Conservation (phyloP, 129 eudicot species). For the Lonicera japonica region DNA sequence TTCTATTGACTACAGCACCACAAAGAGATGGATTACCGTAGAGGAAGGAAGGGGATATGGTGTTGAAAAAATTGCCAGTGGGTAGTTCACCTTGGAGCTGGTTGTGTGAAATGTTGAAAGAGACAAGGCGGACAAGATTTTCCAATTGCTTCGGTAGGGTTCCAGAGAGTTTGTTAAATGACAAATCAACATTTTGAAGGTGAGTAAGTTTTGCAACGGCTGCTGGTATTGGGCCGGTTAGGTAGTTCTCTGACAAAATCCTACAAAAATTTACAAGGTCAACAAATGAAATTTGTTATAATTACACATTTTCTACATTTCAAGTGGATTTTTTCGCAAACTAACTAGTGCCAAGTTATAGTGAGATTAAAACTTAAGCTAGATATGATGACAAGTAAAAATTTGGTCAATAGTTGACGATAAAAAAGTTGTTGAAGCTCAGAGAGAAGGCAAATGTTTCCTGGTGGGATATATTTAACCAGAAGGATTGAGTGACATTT, state of each 20-base stretch:
- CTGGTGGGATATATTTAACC: not conserved
- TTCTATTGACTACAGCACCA: conserved; percentile 63
- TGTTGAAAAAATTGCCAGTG: conserved; percentile 79
- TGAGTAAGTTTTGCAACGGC: conserved; percentile 52
- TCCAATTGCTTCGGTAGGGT: conserved; percentile 72
- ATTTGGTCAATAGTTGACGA: no score
- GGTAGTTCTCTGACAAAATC: conserved; percentile 51
- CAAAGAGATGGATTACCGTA: conserved; percentile 76
- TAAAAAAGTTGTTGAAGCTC: not conserved
- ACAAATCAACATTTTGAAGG: conserved; percentile 68
- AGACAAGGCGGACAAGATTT: conserved; percentile 58
- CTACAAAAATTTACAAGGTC: conserved; percentile 30
- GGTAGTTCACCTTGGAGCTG: conserved; percentile 90
- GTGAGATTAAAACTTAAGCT: not conserved
- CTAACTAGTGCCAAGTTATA: no score
- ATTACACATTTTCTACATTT: not conserved
- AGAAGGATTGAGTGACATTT: not conserved
- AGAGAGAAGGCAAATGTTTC: not conserved
- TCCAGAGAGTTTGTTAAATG: conserved; percentile 74
- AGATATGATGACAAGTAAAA: no score
- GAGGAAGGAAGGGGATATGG: conserved; percentile 73
- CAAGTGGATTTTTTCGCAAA: no score
- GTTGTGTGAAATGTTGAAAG: conserved; percentile 83
- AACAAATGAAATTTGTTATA: not conserved
- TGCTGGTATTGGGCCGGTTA: conserved; percentile 65